Conservation (phyloP, 2,329 filamentous ascomycete species). For the Juglanconis oblonga region DNA sequence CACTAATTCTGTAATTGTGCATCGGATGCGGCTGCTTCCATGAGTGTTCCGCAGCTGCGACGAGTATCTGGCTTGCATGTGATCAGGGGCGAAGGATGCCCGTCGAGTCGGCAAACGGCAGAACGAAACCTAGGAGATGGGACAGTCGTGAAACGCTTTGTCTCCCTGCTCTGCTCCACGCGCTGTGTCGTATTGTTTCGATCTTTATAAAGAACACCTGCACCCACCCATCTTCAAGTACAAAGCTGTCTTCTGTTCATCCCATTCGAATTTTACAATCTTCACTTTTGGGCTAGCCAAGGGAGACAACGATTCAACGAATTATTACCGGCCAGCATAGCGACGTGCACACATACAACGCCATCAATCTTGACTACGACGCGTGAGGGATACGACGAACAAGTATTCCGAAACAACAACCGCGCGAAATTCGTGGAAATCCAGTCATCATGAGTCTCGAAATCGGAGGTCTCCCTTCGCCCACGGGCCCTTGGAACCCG, state of each 20-base stretch:
- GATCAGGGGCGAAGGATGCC: conserved; percentile 4
- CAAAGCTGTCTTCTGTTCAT: background rate
- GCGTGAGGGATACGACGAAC: too few relatives aligned
- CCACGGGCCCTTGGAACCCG: conserved; percentile 15
- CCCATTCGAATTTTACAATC: background rate
- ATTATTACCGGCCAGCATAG: too few relatives aligned
- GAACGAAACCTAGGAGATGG: conserved; percentile 1
- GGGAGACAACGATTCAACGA: too few relatives aligned
- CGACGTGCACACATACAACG: too few relatives aligned
- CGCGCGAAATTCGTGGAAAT: background rate
- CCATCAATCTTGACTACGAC: too few relatives aligned
- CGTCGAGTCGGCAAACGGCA: background rate
- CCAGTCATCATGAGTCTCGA: conserved; percentile 12
- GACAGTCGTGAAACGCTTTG: conserved; percentile 16
- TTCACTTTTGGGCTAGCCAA: background rate
- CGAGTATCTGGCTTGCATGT: conserved; percentile 7
- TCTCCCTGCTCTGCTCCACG: background rate
- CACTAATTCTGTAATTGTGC: background rate
- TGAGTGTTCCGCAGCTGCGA: background rate
- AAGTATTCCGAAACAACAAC: too few relatives aligned
- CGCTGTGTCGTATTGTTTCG: background rate
- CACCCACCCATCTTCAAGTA: background rate
- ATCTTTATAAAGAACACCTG: background rate
- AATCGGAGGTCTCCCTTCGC: conserved; percentile 8
- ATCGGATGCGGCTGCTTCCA: conserved; percentile 12